A percentile compares a stretch with the other conserved stretches of the same genome.
Conservation (phyloP, 805 yeast species). For the Lipomyces orientalis region DNA sequence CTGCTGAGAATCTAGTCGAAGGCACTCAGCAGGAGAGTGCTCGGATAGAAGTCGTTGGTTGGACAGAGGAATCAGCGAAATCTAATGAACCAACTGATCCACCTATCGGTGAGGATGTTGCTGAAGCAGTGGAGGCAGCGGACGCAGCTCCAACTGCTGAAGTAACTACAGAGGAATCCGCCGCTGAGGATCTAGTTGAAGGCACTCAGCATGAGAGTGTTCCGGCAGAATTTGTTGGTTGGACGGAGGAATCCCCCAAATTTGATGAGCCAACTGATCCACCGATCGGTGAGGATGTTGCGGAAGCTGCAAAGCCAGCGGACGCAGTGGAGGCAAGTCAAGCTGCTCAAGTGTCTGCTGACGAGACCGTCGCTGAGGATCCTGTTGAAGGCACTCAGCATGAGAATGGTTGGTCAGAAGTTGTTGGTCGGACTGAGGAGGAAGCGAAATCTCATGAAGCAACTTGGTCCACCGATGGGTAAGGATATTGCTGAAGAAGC, state of each 20-base stretch:
- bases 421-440: background rate
- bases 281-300: background rate
- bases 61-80: background rate
- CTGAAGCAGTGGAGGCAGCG: background rate
- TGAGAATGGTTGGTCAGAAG: background rate
- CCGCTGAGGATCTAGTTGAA: constrained; percentile 9
- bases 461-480: background rate
- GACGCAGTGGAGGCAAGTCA: no score
- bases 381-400: constrained; percentile 1
- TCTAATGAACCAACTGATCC: background rate
- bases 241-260: background rate
- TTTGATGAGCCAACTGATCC: background rate
- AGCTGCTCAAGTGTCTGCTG: constrained; percentile 8
- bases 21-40: background rate
- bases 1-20: background rate
- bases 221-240: no score
- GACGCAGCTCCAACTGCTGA: background rate
- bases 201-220: constrained; percentile 6
- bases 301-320: constrained; percentile 1
- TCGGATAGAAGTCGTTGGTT: background rate
- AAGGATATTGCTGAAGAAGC: constrained; percentile 7
- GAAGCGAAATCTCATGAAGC: background rate
- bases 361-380: constrained; percentile 8
- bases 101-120: constrained; percentile 8
- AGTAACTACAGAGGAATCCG: constrained; percentile 6